Evolutionary conservation across 108 stramenopile species (phyloP).

Genomic region (Aurantiochytrium sp.): DNA sequence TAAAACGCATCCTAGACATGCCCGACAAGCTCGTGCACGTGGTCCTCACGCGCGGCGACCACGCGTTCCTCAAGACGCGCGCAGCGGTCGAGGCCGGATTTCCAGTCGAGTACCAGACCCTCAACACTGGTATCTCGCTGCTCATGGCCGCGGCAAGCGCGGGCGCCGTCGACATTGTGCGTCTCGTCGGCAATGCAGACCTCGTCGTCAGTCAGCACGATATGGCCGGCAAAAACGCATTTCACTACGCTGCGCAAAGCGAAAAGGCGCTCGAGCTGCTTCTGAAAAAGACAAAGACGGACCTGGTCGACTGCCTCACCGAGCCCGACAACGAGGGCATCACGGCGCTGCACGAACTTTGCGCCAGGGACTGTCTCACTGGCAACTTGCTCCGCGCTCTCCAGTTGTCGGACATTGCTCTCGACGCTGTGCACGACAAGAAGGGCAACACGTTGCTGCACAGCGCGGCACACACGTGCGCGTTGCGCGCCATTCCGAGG

Average conservation of each 20-base stretch:
- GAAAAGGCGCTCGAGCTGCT: background rate
- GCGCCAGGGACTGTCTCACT: background rate
- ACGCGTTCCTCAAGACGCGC: background rate
- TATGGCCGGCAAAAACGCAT: background rate
- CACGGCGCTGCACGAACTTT: background rate
- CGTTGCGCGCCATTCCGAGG: background rate
- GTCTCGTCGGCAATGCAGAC: background rate
- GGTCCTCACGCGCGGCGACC: background rate
- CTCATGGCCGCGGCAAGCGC: background rate
- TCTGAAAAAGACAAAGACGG: background rate
- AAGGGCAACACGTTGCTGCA: background rate
- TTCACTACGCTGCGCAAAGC: background rate
- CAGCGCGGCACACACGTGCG: background rate
- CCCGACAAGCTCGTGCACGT: background rate
- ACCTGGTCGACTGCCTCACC: background rate
- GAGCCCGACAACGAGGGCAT: background rate
- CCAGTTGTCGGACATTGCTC: background rate
- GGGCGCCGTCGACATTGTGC: background rate
- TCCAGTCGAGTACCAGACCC: background rate
- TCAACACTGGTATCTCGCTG: background rate
- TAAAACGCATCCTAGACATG: background rate
- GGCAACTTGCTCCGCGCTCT: background rate
- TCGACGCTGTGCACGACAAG: background rate
- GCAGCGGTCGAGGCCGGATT: background rate
- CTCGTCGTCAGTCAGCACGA: background rate